Conservation (phyloP, 208 protist species). For the Trypanosoma conorhini region DNA sequence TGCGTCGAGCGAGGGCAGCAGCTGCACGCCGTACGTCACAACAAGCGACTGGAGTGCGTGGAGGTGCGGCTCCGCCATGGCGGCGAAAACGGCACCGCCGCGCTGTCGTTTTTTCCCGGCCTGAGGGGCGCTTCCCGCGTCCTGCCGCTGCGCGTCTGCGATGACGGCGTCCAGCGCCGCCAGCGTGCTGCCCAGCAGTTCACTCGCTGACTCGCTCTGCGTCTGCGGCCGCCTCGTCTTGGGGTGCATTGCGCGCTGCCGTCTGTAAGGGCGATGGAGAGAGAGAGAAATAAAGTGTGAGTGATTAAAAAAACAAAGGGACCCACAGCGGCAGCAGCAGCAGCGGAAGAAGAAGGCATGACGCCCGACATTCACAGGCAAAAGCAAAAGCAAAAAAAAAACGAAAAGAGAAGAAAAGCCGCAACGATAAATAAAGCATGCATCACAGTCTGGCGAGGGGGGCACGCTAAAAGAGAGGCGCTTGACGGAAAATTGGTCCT, state of each 20-base stretch:
- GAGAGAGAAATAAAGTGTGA: constrained; percentile 4
- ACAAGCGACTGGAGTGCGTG: constrained; percentile 33
- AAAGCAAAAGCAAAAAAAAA: background rate
- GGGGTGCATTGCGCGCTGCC: background rate
- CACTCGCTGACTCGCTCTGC: constrained; percentile 1
- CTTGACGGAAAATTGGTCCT: background rate
- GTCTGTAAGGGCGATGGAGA: background rate
- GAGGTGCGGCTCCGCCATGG: constrained; percentile 53
- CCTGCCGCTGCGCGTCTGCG: constrained; percentile 48
- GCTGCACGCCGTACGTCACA: constrained; percentile 43
- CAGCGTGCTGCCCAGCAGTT: constrained; percentile 35
- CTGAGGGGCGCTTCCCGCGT: background rate
- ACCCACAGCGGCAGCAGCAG: background rate
- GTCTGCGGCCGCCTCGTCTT: constrained; percentile 2
- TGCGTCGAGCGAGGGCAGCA: constrained; percentile 54
- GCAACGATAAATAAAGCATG: background rate
- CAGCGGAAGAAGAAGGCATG: background rate
- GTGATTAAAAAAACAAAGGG: background rate
- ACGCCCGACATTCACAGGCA: background rate
- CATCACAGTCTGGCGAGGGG: background rate
- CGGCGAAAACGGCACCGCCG: constrained; percentile 38
- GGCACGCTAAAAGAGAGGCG: background rate
- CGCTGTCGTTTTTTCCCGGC: constrained; percentile 7
- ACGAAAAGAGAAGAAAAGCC: background rate
- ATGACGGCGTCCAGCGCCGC: constrained; percentile 51